These are phyloP conservation scores for Eutrema yunnanense DNA, from an alignment of 345 rosid species.

Conservation along the genomic window DNA sequence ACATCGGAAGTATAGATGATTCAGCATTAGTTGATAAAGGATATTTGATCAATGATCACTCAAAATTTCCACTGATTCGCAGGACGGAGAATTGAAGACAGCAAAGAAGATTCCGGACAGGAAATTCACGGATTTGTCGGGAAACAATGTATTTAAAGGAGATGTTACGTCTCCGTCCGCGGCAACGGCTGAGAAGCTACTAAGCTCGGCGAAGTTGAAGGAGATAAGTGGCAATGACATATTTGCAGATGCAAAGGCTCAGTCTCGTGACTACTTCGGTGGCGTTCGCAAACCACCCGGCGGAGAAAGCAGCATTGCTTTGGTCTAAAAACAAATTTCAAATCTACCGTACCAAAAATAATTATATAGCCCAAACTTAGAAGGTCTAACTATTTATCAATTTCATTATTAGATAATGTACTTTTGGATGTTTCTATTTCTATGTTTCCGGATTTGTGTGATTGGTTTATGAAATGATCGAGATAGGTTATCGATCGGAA, in stretches of 20 bases:
- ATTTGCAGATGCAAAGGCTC: conserved; percentile 77
- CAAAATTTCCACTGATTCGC: neutral
- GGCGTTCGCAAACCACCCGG: conserved; percentile 99
- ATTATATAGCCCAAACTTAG: conserved; percentile 15
- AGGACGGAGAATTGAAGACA: conserved; percentile 64
- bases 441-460: conserved; percentile 18
- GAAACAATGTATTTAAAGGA: conserved; percentile 77
- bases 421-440: neutral
- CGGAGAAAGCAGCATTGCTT: conserved; percentile 94
- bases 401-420: conserved; percentile 7
- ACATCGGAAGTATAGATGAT: neutral
- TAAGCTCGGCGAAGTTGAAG: conserved; percentile 63
- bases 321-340: conserved; percentile 43
- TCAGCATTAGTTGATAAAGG: neutral
- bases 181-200: conserved; percentile 45
- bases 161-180: conserved; percentile 40
- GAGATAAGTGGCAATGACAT: conserved; percentile 88
- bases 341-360: conserved; percentile 1
- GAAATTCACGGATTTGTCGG: conserved; percentile 71
- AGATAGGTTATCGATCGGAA: neutral
- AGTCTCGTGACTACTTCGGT: conserved; percentile 83
- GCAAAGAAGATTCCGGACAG: conserved; percentile 75
- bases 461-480: neutral
- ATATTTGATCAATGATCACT: neutral
- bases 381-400: conserved; percentile 21